Evolutionary conservation across 208 protist species (phyloP), one percentile per base, ranked within the genome.

Genomic region (Eutreptiella sp.): DNA sequence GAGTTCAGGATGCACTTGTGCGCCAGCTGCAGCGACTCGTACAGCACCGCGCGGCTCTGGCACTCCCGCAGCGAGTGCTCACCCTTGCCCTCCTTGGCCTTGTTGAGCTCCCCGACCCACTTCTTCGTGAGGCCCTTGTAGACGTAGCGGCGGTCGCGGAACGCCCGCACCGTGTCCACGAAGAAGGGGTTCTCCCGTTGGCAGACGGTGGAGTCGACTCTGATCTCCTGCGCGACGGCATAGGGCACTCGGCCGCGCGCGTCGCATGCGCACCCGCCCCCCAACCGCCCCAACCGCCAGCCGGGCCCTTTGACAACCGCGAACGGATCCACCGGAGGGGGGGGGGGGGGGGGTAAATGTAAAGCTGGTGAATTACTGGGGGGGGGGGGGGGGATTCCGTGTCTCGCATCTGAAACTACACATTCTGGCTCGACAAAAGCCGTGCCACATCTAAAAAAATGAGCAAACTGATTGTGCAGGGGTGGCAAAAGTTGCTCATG

Each of bases 1-100:
- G 94, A 98, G 84, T 99, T 99, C 19, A 99, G 81, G 77, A 99
- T 99, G 75, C 96, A 99, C 79, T 99, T 99, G 77, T 99, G 96
- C 16, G 97, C 97, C 11, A 99, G 80, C 83, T 99, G 98, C 19
- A 99, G 84, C 3, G 97, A 99, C 46, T 99, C 97, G 80, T 99
- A 99, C 35, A 99, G 84, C 3, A 99, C 80, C 16, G 96, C 87
- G 38, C 94, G 84, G 43, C 81, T 88, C 70, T 88, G 76, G 55
- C 80, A 90, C 66, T 67, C 50, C 11, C 16, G 16, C 46, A 57
- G 11, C 11, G 19, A 16, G 45, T 50, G 29, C 19, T 88, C 26
- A 11, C 77, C 64, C 3, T 38, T 57, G 3, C 66, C 46, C 39
- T 85, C 78, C 53, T 68, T 90, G 0, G 93, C 84, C 5, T 77